phyloP scores from a whole-genome alignment of 202 grass and related monocot species.

The Dendrocalamus latiflorus region DNA sequence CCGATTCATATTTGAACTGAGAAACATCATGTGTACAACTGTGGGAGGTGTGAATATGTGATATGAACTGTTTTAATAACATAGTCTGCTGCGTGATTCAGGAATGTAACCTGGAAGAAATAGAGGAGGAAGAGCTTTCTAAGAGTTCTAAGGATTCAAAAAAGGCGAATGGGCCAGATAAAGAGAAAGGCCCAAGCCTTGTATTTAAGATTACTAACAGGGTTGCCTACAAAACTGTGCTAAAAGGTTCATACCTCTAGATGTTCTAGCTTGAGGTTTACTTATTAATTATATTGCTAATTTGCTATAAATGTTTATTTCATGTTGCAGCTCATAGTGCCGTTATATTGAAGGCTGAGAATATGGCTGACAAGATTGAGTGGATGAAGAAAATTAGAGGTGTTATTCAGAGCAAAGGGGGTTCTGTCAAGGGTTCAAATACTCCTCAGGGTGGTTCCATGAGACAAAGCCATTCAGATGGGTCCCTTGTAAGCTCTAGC shows the following conservation, averaged over 20 bases:
- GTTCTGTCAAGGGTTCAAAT: conserved; percentile 58
- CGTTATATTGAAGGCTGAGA: conserved; percentile 91
- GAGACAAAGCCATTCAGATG: conserved; percentile 93
- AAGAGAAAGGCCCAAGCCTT: conserved; percentile 86
- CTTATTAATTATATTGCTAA: not conserved
- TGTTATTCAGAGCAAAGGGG: conserved; percentile 71
- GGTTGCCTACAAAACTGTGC: conserved; percentile 93
- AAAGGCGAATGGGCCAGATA: conserved; percentile 78
- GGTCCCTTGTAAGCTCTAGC: conserved; percentile 68
- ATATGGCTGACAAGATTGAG: conserved; percentile 80
- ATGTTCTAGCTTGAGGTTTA: not conserved
- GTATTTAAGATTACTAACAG: conserved; percentile 98
- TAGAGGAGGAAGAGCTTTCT: conserved; percentile 80
- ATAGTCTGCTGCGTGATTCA: conserved; percentile 35
- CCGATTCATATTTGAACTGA: conserved; percentile 18
- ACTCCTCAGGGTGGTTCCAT: conserved; percentile 63
- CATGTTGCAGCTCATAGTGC: conserved; percentile 81
- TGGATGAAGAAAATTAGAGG: conserved; percentile 91
- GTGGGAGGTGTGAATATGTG: not conserved
- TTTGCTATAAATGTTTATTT: conserved; percentile 27
- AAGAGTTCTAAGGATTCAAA: conserved; percentile 96
- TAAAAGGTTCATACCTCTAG: conserved; percentile 61
- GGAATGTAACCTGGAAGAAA: conserved; percentile 97
- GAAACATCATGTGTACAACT: not conserved
- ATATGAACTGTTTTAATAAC: conserved; percentile 14